Evolutionary conservation across 139 green algal species (phyloP).

Genomic region (Tetraselmis striata): DNA sequence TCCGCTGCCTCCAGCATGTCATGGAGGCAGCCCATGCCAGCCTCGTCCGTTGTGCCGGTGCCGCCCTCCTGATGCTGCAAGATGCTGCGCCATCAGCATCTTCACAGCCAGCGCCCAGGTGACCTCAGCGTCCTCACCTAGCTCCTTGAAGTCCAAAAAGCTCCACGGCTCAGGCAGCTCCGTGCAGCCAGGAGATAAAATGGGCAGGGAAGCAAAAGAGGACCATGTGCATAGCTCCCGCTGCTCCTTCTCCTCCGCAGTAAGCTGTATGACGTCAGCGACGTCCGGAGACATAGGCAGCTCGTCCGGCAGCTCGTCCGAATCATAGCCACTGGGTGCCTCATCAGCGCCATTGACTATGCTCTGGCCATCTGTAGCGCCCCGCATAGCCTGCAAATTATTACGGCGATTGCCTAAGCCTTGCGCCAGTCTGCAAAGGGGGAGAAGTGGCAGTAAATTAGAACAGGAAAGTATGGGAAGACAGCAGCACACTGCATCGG

Average conservation of each 20-base stretch:
- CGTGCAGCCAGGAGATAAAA: background rate
- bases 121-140: background rate
- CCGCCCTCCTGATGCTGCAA: background rate
- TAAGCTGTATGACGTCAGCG: background rate
- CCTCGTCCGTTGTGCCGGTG: background rate
- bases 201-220: background rate
- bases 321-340: background rate
- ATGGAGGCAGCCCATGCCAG: background rate
- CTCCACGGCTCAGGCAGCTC: background rate
- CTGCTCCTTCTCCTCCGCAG: background rate
- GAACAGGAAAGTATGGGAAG: background rate
- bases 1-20: background rate
- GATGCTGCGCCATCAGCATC: background rate
- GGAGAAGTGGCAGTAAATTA: conserved; percentile 1
- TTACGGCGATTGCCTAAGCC: background rate
- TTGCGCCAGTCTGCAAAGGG: background rate
- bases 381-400: background rate
- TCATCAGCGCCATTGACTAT: background rate
- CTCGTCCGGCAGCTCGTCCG: background rate
- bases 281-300: background rate
- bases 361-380: background rate
- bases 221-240: background rate
- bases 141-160: background rate
- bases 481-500: background rate
- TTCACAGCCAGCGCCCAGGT: background rate